A percentile compares a stretch with the other conserved stretches of the same genome.
These are phyloP conservation scores for Xylaria scruposa DNA, from an alignment of 495 filamentous ascomycete species.

Conservation along the genomic window DNA sequence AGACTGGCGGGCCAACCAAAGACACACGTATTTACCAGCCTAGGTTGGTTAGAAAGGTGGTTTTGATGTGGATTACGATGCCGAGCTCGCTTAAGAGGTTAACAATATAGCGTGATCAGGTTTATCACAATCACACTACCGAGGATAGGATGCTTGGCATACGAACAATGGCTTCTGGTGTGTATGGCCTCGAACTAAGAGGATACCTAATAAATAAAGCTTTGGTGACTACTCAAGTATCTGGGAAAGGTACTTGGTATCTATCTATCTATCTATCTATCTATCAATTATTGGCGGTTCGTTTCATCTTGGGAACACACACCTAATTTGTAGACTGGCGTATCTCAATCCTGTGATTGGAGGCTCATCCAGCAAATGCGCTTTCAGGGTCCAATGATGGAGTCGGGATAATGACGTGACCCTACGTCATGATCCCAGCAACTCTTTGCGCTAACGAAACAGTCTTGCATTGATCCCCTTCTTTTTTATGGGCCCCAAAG, in stretches of 20 bases:
- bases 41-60: not conserved
- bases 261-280: too few relatives aligned
- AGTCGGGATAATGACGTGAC: constrained; percentile 18
- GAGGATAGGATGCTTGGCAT: not conserved
- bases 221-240: not conserved
- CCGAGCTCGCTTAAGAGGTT: not conserved
- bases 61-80: not conserved
- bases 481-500: constrained; percentile 8
- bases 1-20: not conserved
- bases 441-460: constrained; percentile 1
- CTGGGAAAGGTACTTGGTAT: not conserved
- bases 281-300: not conserved
- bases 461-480: constrained; percentile 11
- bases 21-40: not conserved
- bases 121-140: constrained; percentile 5
- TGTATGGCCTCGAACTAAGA: not conserved
- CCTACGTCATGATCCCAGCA: constrained; percentile 21
- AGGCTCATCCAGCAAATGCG: constrained; percentile 16
- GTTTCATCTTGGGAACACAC: not conserved
- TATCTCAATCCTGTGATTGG: constrained; percentile 11
- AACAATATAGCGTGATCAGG: not conserved
- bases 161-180: not conserved
- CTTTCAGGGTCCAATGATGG: constrained; percentile 23
- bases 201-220: not conserved
- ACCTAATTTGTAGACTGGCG: not conserved